A percentile compares a stretch with the other conserved stretches of the same genome.
phyloP scores from a whole-genome alignment of 2,329 filamentous ascomycete genomes.

The Knufia fluminis region DNA sequence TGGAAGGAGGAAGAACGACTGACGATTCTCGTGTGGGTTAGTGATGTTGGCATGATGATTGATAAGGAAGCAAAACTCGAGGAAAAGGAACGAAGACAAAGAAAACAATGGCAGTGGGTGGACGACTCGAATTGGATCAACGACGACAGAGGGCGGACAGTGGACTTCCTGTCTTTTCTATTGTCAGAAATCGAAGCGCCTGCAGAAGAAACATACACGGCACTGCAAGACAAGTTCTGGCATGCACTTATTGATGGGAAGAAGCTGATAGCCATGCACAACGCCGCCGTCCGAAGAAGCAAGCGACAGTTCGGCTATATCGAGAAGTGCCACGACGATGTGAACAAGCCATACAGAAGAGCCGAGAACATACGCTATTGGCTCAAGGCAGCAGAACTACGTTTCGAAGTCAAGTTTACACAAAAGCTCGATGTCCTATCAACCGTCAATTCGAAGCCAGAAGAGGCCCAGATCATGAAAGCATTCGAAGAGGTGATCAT shows the following conservation, averaged over 20 bases:
- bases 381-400: slow-evolving; percentile 88
- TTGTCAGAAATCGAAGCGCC: slow-evolving; percentile 23
- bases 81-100: slow-evolving; percentile 60
- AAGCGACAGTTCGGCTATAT: slow-evolving; percentile 82
- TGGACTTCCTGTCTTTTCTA: slow-evolving; percentile 72
- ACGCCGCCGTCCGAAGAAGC: slow-evolving; percentile 75
- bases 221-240: slow-evolving; percentile 48
- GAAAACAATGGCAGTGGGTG: slow-evolving; percentile 72
- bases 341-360: slow-evolving; percentile 84
- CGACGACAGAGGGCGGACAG: slow-evolving; percentile 64
- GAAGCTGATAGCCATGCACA: slow-evolving; percentile 77
- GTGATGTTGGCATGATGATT: slow-evolving; percentile 67
- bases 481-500: slow-evolving; percentile 76
- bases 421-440: slow-evolving; percentile 72
- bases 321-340: slow-evolving; percentile 81
- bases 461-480: slow-evolving; percentile 57
- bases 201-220: slow-evolving; percentile 9
- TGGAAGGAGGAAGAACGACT: slow-evolving; percentile 67
- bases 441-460: slow-evolving; percentile 63
- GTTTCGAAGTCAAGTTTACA: slow-evolving; percentile 73
- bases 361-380: slow-evolving; percentile 93
- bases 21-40: slow-evolving; percentile 71
- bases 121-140: slow-evolving; percentile 57
- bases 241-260: slow-evolving; percentile 66
- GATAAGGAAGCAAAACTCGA: slow-evolving; percentile 69